phyloP scores from a whole-genome alignment of 192 early-diverging fungal species.

The Chytriomyces hyalinus region DNA sequence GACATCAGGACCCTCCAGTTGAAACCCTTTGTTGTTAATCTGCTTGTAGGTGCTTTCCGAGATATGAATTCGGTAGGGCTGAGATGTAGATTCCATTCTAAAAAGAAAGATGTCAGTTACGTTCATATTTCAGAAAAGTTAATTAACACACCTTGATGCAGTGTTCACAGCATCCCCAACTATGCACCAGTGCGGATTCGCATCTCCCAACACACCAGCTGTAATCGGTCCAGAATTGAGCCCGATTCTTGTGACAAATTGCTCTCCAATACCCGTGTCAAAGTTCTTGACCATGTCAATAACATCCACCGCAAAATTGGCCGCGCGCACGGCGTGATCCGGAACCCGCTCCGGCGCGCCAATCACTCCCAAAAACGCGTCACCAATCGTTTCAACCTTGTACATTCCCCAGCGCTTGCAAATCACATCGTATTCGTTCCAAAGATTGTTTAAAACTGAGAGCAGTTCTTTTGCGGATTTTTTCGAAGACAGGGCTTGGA shows the following conservation, averaged over 20 bases:
- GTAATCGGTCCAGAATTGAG: conserved; percentile 53
- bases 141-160: conserved; percentile 41
- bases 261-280: conserved; percentile 35
- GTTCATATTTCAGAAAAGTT: not conserved
- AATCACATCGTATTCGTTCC: conserved; percentile 46
- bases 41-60: conserved; percentile 47
- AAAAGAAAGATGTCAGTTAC: too few relatives aligned
- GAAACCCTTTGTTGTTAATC: not conserved
- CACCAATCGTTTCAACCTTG: conserved; percentile 56
- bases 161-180: conserved; percentile 55
- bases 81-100: conserved; percentile 49
- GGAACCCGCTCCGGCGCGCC: conserved; percentile 34
- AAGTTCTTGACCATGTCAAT: conserved; percentile 40
- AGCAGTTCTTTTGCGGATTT: conserved; percentile 46
- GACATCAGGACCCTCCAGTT: not conserved
- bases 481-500: conserved; percentile 33
- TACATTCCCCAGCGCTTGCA: conserved; percentile 49
- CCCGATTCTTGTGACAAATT: conserved; percentile 45
- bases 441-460: conserved; percentile 37
- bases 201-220: conserved; percentile 50
- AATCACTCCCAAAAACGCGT: conserved; percentile 34
- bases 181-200: conserved; percentile 50
- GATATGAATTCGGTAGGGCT: conserved; percentile 46
- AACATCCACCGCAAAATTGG: conserved; percentile 42
- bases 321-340: conserved; percentile 33